Evolutionary conservation across 148 eudicot species (phyloP), one percentile per base, ranked within the genome.

Genomic region (Polygonum maritimum): DNA sequence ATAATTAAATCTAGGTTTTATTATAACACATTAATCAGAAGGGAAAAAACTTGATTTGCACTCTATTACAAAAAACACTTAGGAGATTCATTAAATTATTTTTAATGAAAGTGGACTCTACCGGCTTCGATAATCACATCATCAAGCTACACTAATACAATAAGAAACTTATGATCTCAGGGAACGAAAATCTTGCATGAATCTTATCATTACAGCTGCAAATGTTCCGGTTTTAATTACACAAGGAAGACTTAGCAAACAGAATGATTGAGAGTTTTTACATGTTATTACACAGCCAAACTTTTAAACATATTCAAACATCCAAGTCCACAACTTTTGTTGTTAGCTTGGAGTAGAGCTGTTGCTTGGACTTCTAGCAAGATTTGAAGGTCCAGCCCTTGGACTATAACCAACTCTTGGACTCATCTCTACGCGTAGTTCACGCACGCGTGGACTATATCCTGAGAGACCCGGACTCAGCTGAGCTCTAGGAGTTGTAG

Each of bases 401-500:
- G 70, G 70, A 35, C 70, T 63, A 5, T 58, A 58, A 7, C 65
- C 65, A 58, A 13, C 65, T 2, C 82, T 84, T 7, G 77, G 77
- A 55, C 77, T 75, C 41, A 52, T 12, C 78, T 19, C 36, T 2
- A 10, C 78, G 15, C 79, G 49, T 35, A 90, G 80, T 65, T 88
- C 84, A 52, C 65, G 85, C 35, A 88, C 48, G 8, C 89, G 87
- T 21, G 97, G 97, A 65, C 97, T 92, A 74, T 80, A 81, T 78
- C 79, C 76, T 7, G 92, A 77, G 21, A 83, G 71, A 39, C 83
- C 83, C 1, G 92, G 92, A 76, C 91, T 92, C 40, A 33, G 70
- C 26, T 73, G 85, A 16, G 77, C 69, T 38, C 79, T 81, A 40
- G 71, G 85, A 16, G 77, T 72, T n/a, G 78, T 81, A 40, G 69